Evolutionary conservation across 495 filamentous ascomycete species (phyloP).

Genomic region (Penicillium salamii): DNA sequence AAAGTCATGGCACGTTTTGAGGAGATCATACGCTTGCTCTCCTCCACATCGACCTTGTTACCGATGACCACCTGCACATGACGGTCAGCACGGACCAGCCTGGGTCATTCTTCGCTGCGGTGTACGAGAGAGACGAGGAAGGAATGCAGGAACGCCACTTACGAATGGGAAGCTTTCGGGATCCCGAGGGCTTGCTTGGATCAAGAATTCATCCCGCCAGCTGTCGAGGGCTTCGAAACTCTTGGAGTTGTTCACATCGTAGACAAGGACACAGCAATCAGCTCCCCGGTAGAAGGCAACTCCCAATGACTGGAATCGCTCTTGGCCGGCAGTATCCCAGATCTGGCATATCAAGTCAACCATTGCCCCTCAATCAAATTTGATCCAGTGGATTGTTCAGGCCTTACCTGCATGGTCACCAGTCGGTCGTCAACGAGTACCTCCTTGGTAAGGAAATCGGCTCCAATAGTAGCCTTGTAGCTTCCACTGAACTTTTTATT

Average conservation of each 20-base stretch:
- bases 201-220: conserved; percentile 98
- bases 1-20: conserved; percentile 94
- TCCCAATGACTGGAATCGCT: conserved; percentile 95
- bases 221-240: conserved; percentile 97
- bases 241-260: conserved; percentile 98
- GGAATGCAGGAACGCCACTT: conserved; percentile 30
- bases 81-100: conserved; percentile 2
- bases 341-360: conserved; percentile 56
- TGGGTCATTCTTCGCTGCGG: neutral
- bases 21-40: conserved; percentile 95
- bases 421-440: conserved; percentile 95
- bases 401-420: conserved; percentile 93
- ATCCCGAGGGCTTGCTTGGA: conserved; percentile 93
- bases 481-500: conserved; percentile 99
- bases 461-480: conserved; percentile 99
- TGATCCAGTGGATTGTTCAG: neutral
- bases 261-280: conserved; percentile 98
- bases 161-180: conserved; percentile 98
- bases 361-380: neutral
- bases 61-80: conserved; percentile 75
- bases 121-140: neutral
- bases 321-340: conserved; percentile 98
- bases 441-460: conserved; percentile 98
- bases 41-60: conserved; percentile 99
- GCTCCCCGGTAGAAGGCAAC: conserved; percentile 98